Conservation (phyloP, 2,329 filamentous ascomycete species). For the Botrytis hyacinthi region DNA sequence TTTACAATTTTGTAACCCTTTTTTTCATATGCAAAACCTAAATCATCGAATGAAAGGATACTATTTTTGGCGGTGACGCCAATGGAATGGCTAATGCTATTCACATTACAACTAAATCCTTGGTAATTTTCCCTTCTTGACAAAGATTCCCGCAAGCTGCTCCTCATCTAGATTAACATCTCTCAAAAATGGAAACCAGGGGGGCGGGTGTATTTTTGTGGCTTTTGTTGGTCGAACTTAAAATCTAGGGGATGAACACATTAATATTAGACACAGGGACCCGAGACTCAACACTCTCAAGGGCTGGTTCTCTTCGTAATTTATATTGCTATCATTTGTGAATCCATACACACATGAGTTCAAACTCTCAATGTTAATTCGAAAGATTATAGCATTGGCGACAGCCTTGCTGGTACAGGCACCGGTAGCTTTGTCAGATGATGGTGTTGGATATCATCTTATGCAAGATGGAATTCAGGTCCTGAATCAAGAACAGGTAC, state of each 20-base stretch:
- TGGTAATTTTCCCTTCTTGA: neutral
- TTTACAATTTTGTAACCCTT: neutral
- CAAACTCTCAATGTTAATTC: conserved; percentile 11
- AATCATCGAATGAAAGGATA: neutral
- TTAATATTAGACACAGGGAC: neutral
- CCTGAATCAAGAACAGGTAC: neutral
- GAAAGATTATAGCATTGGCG: conserved; percentile 16
- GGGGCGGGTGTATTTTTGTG: neutral
- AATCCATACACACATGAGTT: conserved; percentile 7
- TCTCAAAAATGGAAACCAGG: conserved; percentile 3
- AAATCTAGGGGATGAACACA: neutral
- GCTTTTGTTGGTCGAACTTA: neutral
- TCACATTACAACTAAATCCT: neutral
- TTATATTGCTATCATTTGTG: neutral
- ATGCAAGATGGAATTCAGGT: neutral
- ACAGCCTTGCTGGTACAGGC: conserved; percentile 19
- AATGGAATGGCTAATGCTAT: neutral
- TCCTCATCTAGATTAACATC: neutral
- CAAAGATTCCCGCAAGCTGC: neutral
- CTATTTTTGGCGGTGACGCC: neutral
- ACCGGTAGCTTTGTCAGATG: neutral
- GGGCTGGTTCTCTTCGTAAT: conserved; percentile 14
- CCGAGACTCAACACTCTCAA: neutral
- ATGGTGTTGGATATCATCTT: neutral
- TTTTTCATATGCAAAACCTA: neutral